A percentile compares a stretch with the other conserved stretches of the same genome.
phyloP scores from a whole-genome alignment of 2,329 filamentous ascomycete genomes.

The Pleomassaria siparia region DNA sequence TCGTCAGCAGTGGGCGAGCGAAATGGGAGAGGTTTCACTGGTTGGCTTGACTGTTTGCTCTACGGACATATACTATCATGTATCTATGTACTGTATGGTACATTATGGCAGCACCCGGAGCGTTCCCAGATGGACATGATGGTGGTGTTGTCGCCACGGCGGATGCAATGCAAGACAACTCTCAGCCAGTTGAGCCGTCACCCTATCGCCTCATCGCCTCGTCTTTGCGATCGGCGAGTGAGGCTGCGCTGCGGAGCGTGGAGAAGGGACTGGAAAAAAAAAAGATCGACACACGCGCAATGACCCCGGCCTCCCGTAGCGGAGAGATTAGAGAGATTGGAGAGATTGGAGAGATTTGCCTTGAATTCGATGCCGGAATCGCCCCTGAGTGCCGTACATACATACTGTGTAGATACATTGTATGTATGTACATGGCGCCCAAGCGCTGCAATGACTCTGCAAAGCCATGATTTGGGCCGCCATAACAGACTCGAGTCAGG shows the following conservation, averaged over 20 bases:
- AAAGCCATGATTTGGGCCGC: slow-evolving; percentile 11
- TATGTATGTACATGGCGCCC: no score
- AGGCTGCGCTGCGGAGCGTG: slow-evolving; percentile 37
- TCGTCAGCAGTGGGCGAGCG: no score
- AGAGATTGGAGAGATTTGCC: slow-evolving; percentile 14
- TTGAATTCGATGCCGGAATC: slow-evolving; percentile 32
- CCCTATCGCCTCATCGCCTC: background rate
- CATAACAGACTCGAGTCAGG: slow-evolving; percentile 23
- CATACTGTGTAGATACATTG: no score
- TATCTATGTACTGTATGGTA: no score
- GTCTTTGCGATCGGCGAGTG: slow-evolving; percentile 33
- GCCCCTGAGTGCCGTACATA: slow-evolving; percentile 27
- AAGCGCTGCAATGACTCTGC: slow-evolving; percentile 26
- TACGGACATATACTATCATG: no score
- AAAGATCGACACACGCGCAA: slow-evolving; percentile 31
- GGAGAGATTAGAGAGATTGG: slow-evolving; percentile 18
- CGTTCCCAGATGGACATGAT: no score
- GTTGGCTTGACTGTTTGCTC: no score
- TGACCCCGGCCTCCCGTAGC: slow-evolving; percentile 28
- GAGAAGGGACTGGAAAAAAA: no score
- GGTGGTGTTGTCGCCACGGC: background rate
- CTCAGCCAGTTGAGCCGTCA: background rate
- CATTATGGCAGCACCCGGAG: no score
- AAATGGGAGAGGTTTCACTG: no score
- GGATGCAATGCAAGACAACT: background rate